Conservation (phyloP, 2,329 filamentous ascomycete genomes). For the Aspergillus sp. region DNA sequence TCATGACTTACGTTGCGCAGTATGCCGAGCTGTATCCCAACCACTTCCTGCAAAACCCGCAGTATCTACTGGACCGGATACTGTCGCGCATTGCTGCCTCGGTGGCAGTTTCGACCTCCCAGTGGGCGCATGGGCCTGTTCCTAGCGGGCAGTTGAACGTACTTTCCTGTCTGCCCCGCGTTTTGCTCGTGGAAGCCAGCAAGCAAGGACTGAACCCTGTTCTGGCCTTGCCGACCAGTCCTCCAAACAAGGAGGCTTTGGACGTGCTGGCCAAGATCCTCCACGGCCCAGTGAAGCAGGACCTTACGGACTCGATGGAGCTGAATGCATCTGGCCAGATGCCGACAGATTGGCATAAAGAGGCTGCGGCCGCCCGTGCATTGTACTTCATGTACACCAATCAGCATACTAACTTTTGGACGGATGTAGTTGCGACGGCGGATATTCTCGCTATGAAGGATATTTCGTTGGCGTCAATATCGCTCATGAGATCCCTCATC, state of each 20-base stretch:
- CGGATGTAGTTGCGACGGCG: constrained; percentile 54
- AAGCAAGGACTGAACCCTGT: constrained; percentile 47
- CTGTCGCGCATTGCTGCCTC: constrained; percentile 50
- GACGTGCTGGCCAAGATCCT: constrained; percentile 58
- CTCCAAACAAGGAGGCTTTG: constrained; percentile 56
- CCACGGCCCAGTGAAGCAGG: constrained; percentile 49
- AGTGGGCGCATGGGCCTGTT: constrained; percentile 57
- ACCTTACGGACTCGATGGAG: constrained; percentile 30
- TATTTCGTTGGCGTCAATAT: constrained; percentile 56
- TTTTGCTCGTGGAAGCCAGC: constrained; percentile 51
- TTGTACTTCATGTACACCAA: constrained; percentile 58
- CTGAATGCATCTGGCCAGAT: constrained; percentile 36
- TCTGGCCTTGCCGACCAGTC: constrained; percentile 53
- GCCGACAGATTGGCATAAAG: constrained; percentile 44
- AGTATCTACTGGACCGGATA: constrained; percentile 47
- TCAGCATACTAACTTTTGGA: constrained; percentile 54
- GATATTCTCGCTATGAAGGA: constrained; percentile 60
- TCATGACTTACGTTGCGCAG: constrained; percentile 59
- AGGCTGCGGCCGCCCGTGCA: constrained; percentile 56
- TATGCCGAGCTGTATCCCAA: constrained; percentile 58
- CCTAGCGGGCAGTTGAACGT: constrained; percentile 59
- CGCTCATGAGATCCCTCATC: constrained; percentile 54
- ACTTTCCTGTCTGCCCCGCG: constrained; percentile 59
- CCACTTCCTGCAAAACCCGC: constrained; percentile 51
- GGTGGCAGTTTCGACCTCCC: constrained; percentile 46